Conservation (phyloP, 495 filamentous ascomycete genomes). For the Aspergillus egyptiacus region DNA sequence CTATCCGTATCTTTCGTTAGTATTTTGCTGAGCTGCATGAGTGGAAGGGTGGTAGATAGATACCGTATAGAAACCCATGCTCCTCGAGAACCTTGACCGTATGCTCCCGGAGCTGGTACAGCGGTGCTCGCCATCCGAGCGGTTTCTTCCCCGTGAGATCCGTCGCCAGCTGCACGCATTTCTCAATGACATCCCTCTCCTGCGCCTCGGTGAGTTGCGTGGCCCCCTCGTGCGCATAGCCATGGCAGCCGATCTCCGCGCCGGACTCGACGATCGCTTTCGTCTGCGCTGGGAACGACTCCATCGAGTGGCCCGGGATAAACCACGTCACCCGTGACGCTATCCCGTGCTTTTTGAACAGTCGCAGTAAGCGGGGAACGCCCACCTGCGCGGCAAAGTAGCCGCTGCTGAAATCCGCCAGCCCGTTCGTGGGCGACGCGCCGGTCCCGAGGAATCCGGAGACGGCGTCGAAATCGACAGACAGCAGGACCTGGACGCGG, state of each 20-base stretch:
- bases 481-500: conserved; percentile 47
- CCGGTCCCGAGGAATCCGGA: conserved; percentile 55
- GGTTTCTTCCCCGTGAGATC: conserved; percentile 48
- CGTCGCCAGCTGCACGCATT: conserved; percentile 47
- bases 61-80: conserved; percentile 51
- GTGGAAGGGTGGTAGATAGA: neutral
- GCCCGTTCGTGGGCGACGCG: conserved; percentile 41
- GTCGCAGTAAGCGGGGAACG: conserved; percentile 51
- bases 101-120: conserved; percentile 52
- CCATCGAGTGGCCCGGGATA: conserved; percentile 57
- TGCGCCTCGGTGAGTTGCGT: conserved; percentile 51
- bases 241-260: conserved; percentile 55
- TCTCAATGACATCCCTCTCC: conserved; percentile 50
- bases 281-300: conserved; percentile 52
- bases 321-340: conserved; percentile 56
- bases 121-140: conserved; percentile 50
- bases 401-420: conserved; percentile 54
- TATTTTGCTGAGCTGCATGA: too few species aligned
- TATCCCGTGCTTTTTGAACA: conserved; percentile 50
- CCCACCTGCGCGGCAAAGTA: conserved; percentile 57
- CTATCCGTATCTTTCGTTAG: neutral
- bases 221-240: conserved; percentile 49
- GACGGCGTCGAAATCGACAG: conserved; percentile 56
- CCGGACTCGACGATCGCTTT: conserved; percentile 49
- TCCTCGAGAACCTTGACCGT: conserved; percentile 51